Evolutionary conservation across 805 yeast species (phyloP).

Genomic region (Clavispora phyllophila): DNA sequence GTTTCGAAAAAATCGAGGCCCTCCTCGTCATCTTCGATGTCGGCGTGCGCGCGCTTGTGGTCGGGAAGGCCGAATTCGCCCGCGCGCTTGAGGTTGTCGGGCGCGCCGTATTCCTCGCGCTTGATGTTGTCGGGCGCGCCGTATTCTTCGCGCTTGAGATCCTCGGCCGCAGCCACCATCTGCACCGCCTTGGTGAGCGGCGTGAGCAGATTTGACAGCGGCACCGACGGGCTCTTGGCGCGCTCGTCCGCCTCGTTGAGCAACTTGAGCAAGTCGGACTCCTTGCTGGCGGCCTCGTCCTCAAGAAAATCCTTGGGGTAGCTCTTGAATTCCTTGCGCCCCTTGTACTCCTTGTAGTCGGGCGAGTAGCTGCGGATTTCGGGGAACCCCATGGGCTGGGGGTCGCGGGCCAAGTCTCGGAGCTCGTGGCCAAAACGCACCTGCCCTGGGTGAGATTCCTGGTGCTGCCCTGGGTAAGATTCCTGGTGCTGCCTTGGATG

Average conservation of each 20-base stretch:
- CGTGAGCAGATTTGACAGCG: slow-evolving; percentile 19
- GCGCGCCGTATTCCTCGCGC: slow-evolving; percentile 9
- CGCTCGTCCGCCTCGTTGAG: slow-evolving; percentile 29
- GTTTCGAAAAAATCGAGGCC: slow-evolving; percentile 71
- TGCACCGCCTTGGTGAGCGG: slow-evolving; percentile 40
- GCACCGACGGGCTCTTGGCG: slow-evolving; percentile 2
- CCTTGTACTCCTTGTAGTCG: slow-evolving; percentile 14
- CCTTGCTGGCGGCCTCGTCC: slow-evolving; percentile 18
- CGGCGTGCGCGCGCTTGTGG: slow-evolving; percentile 3
- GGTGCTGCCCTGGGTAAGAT: no score
- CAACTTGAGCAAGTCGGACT: slow-evolving; percentile 41
- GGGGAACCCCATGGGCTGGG: slow-evolving; percentile 6
- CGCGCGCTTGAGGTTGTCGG: slow-evolving; percentile 10
- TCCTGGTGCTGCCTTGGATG: slow-evolving; percentile 1
- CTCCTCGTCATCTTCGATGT: slow-evolving; percentile 44
- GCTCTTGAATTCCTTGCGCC: background rate
- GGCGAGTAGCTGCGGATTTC: slow-evolving; percentile 28
- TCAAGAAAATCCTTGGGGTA: background rate
- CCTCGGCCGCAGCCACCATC: slow-evolving; percentile 29
- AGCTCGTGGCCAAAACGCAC: no score
- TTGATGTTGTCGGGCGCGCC: background rate
- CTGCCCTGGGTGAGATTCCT: background rate
- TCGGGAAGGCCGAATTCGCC: slow-evolving; percentile 3
- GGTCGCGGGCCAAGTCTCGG: slow-evolving; percentile 1
- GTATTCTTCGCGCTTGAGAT: slow-evolving; percentile 5